Evolutionary conservation across 2,329 filamentous ascomycete species (phyloP), one percentile per base, ranked within the genome.

Genomic region (Monilinia vaccinii-corymbosi): DNA sequence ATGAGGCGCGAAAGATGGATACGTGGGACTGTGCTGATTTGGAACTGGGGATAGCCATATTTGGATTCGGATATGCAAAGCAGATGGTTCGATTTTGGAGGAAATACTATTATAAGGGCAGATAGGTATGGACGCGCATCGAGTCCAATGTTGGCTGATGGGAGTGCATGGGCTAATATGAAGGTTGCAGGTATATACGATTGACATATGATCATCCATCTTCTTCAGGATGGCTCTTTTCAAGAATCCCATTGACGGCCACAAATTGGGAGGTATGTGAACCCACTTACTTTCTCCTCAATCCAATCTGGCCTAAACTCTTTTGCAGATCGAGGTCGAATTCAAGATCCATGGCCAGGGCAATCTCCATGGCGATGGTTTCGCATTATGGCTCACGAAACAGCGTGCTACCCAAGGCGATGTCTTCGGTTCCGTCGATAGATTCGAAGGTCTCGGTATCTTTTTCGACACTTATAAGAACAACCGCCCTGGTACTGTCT

Each of bases 391-490:
- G 94, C 82, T 99, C 71, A 97, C 93, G 67, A 96, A 96, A 76
- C 86, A 96, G 75, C 89, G 94, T 65, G 92, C 84, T 36, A 82
- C 86, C 68, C 76, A 79, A 61, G 94, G 94, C 18, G 81, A 85
- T 13, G 93, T 99, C 42, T 99, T 99, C 74, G 94, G 94, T 55
- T 87, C 86, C 67, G 79, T 81, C 34, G 93, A 99, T 76, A 84
- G 84, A 65, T 99, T 97, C 69, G 93, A 99, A 74, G 94, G 94
- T 5, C 81, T 99, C 50, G 94, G 91, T 58, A 82, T 99, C 74
- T 97, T 73, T 78, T 84, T 99, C 77, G 94, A 99, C 73, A 99
- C 94, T 48, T 99, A 99, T 81, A 99, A 99, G 85, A 99, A 99
- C 79, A 96, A 97, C 78, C 86, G 94, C 16, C 93, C 94, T 0